phyloP scores from a whole-genome alignment of 495 filamentous ascomycete genomes.

The Penicillium malachiteum region DNA sequence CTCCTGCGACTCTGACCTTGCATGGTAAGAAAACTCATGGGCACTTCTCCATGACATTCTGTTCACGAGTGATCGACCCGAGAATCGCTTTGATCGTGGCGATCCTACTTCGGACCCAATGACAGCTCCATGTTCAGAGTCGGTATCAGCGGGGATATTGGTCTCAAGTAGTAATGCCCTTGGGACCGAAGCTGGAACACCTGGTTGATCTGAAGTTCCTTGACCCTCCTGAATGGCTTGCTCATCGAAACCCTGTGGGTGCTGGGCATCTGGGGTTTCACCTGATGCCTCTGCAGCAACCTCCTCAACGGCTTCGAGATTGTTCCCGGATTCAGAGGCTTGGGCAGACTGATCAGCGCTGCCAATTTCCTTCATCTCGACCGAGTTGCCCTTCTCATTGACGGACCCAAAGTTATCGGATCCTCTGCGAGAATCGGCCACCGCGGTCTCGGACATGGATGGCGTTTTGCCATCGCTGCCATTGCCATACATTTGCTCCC shows the following conservation, averaged over 20 bases:
- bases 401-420: constrained; percentile 18
- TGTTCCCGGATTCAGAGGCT: constrained; percentile 25
- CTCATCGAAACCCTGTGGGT: background rate
- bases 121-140: constrained; percentile 39
- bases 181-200: background rate
- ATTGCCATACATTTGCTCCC: constrained; percentile 74
- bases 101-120: constrained; percentile 36
- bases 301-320: constrained; percentile 26
- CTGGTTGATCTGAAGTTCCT: background rate
- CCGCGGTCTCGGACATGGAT: constrained; percentile 30
- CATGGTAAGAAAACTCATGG: constrained; percentile 2
- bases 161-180: constrained; percentile 2
- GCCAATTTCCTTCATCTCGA: constrained; percentile 38
- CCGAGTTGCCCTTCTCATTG: constrained; percentile 31
- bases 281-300: constrained; percentile 8
- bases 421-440: constrained; percentile 28
- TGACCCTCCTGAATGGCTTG: background rate
- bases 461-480: constrained; percentile 20
- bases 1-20: constrained; percentile 27
- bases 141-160: constrained; percentile 23
- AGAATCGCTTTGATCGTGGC: constrained; percentile 32
- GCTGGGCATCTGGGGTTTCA: constrained; percentile 10
- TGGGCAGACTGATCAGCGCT: constrained; percentile 20
- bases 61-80: constrained; percentile 20
- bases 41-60: constrained; percentile 18